Evolutionary conservation across 2,329 filamentous ascomycete genomes (phyloP), one percentile per base, ranked within the genome.

Genomic region (Onygenales sp.): DNA sequence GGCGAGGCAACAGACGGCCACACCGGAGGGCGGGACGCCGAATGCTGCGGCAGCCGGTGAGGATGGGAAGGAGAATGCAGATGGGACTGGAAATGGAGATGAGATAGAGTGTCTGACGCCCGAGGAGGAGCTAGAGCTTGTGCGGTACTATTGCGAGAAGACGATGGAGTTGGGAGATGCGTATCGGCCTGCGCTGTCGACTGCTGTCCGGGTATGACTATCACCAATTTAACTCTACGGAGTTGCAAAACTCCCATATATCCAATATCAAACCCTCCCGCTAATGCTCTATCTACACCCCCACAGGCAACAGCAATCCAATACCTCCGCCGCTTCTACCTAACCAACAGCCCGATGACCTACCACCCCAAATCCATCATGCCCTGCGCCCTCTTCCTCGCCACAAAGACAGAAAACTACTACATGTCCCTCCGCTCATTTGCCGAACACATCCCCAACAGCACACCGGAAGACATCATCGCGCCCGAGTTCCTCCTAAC

Each of bases 271-370:
- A 5, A 27, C 3, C 21, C 21, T 5, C 21, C 21, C 21, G 21
- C 21, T 27, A 27, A 27, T 5, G 3, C 21, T 27, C 21, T 5
- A 27, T 27, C 21, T 27, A 36, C 42, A 50, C 43, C 33, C 33
- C 45, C n/a, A 54, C 50, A 83, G 78, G 84, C 86, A 31, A 95
- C 91, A 6, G 89, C 89, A 3, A 87, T 92, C 57, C 84, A 94
- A 65, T 96, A 94, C 68, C 80, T 98, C 56, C 87, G 89, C 53
- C 87, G 93, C 54, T 97, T 98, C 78, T 98, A 97, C 74, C 80
- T 95, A 39, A 92, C 87, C 64, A 95, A 97, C 72, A 94, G 88
- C 42, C 83, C 91, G 64, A 95, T 97, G 88, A 95, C 91, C 33
- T 97, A 98, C 67, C 88, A 92, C 57, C 92, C 91, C 0, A 87